Evolutionary conservation across 805 yeast genomes (phyloP), one percentile per base, ranked within the genome.

Genomic region (Yamadazyma sp.): DNA sequence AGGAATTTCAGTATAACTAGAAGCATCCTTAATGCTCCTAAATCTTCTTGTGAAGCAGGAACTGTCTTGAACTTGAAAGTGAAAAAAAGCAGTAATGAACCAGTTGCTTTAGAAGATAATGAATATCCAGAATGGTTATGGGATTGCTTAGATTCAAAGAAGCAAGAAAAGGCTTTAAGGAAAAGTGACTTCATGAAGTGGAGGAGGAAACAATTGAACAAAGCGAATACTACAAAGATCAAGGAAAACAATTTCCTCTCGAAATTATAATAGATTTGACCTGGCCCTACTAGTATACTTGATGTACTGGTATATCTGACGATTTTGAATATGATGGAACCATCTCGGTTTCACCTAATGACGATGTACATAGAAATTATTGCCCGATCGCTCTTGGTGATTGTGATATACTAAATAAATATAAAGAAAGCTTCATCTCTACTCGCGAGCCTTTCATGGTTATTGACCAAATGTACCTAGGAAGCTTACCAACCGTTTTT

Each of bases 51-150:
- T 57, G 61, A 72, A 48, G 82, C 85, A 35, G 89, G 98, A 43
- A 83, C 93, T 0, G 70, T 74, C 7, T 66, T 85, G 44, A 82
- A 82, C 46, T 64, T 89, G 52, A 84, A 84, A 50, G 73, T 91
- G 29, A 77, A 77, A 55, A 89, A 88, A 55, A 71, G 73, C 24
- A 95, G 91, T n/a, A 78, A 82, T 42, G 96, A 89, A 50, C 88
- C 95, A 6, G 80, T 87, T 4, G 98, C 98, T 1, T 61, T 84
- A 38, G 87, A 83, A 44, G 98, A 93, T 57, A 70, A 70, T 25
- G 95, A 90, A 52, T 91, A 91, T 56, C 99, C 99, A 4, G 85
- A 75, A 30, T 91, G 99, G 99, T 71, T 91, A 37, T 93, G 98
- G 98, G 77, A 74, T 4, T 69, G 86, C 32, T 73, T 89, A 21